Evolutionary conservation across 73 alveolate genomes (phyloP).

Genomic region (Symbiodinium pilosum): DNA sequence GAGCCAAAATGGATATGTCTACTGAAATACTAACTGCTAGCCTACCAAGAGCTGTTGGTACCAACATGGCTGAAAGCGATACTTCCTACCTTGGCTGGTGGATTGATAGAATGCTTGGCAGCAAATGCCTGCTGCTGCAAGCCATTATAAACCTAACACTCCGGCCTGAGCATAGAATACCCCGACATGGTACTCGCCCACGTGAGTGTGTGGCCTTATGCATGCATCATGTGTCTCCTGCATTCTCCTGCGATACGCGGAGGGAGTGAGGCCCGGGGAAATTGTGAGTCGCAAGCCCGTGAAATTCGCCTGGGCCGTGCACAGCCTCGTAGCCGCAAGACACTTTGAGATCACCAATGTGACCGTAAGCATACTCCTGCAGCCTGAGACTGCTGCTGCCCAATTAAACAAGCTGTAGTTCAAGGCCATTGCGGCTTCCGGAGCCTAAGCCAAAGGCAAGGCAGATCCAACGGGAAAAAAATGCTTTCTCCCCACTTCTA

Average conservation of each 20-base stretch:
- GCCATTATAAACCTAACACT: too few species aligned
- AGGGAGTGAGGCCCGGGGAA: too few species aligned
- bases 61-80: too few species aligned
- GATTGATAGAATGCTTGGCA: too few species aligned
- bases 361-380: too few species aligned
- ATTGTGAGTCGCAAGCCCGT: background rate
- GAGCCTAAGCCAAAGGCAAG: slow-evolving; percentile 34
- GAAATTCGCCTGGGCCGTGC: slow-evolving; percentile 93
- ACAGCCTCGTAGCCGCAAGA: slow-evolving; percentile 22
- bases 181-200: slow-evolving; percentile 87
- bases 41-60: too few species aligned
- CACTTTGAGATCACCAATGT: background rate
- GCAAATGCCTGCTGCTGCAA: background rate
- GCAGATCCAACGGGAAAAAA: too few species aligned
- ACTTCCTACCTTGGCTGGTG: too few species aligned
- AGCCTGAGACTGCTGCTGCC: slow-evolving; percentile 12
- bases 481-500: too few species aligned
- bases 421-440: slow-evolving; percentile 51
- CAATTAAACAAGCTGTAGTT: slow-evolving; percentile 89
- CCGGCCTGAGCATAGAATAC: slow-evolving; percentile 82
- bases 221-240: too few species aligned
- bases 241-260: background rate
- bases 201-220: slow-evolving; percentile 85
- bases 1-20: too few species aligned
- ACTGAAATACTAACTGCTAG: too few species aligned